A percentile compares a stretch with the other conserved stretches of the same genome.
These are phyloP conservation scores for Deakozyma indianensis DNA, from an alignment of 805 yeast species.

Conservation along the genomic window DNA sequence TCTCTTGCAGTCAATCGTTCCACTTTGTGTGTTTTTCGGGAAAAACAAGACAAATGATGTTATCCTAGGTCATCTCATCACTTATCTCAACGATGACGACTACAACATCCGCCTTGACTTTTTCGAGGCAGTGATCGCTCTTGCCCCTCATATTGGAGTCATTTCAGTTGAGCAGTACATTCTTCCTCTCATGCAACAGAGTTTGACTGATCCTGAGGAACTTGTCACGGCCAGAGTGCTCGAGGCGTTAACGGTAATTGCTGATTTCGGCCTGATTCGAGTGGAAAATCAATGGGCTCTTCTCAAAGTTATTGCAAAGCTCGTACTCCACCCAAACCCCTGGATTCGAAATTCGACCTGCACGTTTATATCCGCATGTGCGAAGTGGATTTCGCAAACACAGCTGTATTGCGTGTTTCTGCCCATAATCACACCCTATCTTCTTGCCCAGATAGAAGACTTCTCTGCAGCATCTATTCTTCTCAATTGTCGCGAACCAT, in stretches of 20 bases:
- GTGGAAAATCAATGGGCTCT: constrained; percentile 41
- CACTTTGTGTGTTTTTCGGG: constrained; percentile 71
- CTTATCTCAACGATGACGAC: constrained; percentile 74
- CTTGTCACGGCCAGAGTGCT: constrained; percentile 61
- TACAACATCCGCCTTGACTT: constrained; percentile 54
- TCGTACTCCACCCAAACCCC: constrained; percentile 73
- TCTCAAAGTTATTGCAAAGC: constrained; percentile 33
- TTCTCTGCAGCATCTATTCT: constrained; percentile 53
- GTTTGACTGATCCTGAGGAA: constrained; percentile 74
- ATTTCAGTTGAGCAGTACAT: constrained; percentile 77
- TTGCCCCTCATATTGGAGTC: constrained; percentile 71
- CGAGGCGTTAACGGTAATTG: constrained; percentile 39
- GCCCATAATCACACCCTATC: constrained; percentile 63
- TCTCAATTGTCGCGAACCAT: constrained; percentile 45
- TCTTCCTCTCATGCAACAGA: constrained; percentile 70
- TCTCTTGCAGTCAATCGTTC: constrained; percentile 54
- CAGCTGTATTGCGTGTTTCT: constrained; percentile 73
- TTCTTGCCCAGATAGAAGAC: constrained; percentile 61
- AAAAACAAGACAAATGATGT: constrained; percentile 80
- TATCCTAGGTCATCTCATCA: constrained; percentile 77
- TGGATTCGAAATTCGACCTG: constrained; percentile 66
- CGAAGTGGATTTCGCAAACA: constrained; percentile 51
- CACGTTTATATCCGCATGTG: constrained; percentile 44
- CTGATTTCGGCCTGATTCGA: constrained; percentile 41
- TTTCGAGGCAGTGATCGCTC: constrained; percentile 53